Percentiles rank a stretch among this genome's conserved stretches.
phyloP scores from a whole-genome alignment of 805 yeast genomes.

The Huiozyma sinensis region DNA sequence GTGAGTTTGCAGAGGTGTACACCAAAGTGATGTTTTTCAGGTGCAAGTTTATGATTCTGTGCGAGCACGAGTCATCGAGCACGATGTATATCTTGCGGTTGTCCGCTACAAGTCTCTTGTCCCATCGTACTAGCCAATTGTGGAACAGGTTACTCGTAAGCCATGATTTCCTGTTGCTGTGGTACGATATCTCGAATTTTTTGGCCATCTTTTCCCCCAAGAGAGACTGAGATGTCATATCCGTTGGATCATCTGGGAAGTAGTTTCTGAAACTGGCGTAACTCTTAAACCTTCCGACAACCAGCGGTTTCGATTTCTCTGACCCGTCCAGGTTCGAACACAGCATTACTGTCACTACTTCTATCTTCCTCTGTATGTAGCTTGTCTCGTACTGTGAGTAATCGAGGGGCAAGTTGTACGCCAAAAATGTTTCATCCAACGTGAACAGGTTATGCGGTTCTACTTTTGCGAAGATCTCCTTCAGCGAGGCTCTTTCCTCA shows the following conservation, averaged over 20 bases:
- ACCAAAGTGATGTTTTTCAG: slow-evolving; percentile 33
- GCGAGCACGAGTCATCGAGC: slow-evolving; percentile 53
- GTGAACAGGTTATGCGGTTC: slow-evolving; percentile 46
- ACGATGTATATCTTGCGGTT: slow-evolving; percentile 44
- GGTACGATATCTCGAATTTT: slow-evolving; percentile 43
- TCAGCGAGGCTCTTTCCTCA: slow-evolving; percentile 44
- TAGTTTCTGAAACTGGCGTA: slow-evolving; percentile 32
- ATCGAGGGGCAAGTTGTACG: slow-evolving; percentile 51
- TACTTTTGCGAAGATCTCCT: slow-evolving; percentile 35
- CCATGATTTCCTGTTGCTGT: slow-evolving; percentile 53
- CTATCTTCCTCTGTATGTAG: slow-evolving; percentile 25
- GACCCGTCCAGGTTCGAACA: slow-evolving; percentile 55
- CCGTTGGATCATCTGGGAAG: slow-evolving; percentile 25
- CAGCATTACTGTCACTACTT: slow-evolving; percentile 46
- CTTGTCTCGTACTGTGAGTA: slow-evolving; percentile 38
- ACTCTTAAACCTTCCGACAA: slow-evolving; percentile 48
- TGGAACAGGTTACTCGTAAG: slow-evolving; percentile 52
- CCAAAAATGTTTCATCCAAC: slow-evolving; percentile 49
- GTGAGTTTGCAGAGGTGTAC: slow-evolving; percentile 30
- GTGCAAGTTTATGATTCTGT: slow-evolving; percentile 44
- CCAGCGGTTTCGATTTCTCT: slow-evolving; percentile 49
- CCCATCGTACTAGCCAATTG: slow-evolving; percentile 49
- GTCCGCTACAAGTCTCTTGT: slow-evolving; percentile 41
- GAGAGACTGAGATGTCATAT: slow-evolving; percentile 17
- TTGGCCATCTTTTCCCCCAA: slow-evolving; percentile 38